Conservation (phyloP, 83 land plant species). For the Larix sibirica region DNA sequence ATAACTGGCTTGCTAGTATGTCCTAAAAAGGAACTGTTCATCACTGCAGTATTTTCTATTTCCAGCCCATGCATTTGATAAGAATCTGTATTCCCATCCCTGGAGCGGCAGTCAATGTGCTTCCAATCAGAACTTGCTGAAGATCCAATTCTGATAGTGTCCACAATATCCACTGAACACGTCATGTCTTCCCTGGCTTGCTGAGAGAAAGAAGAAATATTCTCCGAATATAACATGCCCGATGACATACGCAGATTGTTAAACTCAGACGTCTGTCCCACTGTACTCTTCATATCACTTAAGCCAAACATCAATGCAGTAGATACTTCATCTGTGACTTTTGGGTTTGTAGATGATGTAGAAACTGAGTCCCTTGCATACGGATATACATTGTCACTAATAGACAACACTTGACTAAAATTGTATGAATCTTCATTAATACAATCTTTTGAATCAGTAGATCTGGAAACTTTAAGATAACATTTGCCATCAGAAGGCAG, state of each 20-base stretch:
- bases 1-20: neutral
- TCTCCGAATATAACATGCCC: neutral
- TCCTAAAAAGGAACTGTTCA: neutral
- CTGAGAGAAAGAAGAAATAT: neutral
- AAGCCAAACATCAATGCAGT: neutral
- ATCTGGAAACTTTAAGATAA: neutral
- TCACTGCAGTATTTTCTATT: neutral
- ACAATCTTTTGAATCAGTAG: neutral
- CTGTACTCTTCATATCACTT: neutral
- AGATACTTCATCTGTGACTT: neutral
- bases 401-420: neutral
- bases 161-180: neutral
- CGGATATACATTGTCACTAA: neutral
- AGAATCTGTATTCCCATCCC: constrained; percentile 3
- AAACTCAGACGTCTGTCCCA: constrained; percentile 2
- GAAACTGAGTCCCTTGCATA: neutral
- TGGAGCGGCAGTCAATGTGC: neutral
- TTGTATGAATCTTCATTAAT: neutral
- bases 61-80: neutral
- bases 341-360: constrained; percentile 1
- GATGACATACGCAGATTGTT: neutral
- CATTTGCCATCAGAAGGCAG: neutral
- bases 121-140: constrained; percentile 1
- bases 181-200: neutral
- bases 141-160: neutral